A percentile compares a stretch with the other conserved stretches of the same genome.
Evolutionary conservation across 2,329 filamentous ascomycete genomes (phyloP).

Genomic region (Fusarium transvaalense): DNA sequence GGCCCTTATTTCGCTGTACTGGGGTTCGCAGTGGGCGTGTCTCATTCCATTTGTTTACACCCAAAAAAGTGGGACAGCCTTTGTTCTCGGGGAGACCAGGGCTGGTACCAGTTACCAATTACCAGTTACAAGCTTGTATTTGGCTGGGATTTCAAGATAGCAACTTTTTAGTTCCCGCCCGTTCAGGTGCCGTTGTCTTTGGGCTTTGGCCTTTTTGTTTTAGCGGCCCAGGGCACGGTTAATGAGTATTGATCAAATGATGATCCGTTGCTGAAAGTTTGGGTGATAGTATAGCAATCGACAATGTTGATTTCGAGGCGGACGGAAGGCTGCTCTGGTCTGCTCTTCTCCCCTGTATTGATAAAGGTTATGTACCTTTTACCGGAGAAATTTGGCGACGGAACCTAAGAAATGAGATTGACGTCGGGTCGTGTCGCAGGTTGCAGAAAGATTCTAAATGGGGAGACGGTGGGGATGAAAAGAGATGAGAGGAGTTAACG

Average conservation of each 20-base stretch:
- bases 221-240: conserved; percentile 26
- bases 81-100: conserved; percentile 31
- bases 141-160: conserved; percentile 13
- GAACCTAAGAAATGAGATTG: conserved; percentile 31
- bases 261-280: conserved; percentile 6
- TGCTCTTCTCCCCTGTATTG: not conserved
- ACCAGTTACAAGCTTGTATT: conserved; percentile 11
- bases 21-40: conserved; percentile 44
- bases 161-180: conserved; percentile 39
- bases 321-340: not conserved
- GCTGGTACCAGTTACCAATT: not conserved
- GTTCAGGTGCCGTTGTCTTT: conserved; percentile 33
- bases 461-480: conserved; percentile 28
- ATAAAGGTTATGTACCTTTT: not conserved
- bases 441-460: conserved; percentile 13
- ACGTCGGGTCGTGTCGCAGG: conserved; percentile 26
- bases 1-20: conserved; percentile 45
- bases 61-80: conserved; percentile 48
- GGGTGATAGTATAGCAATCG: not conserved
- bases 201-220: conserved; percentile 25
- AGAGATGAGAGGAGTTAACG: conserved; percentile 23
- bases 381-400: conserved; percentile 26
- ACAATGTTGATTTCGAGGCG: conserved; percentile 8
- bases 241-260: conserved; percentile 12
- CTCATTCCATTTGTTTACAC: conserved; percentile 51